Conservation (phyloP, 1,284 basidiomycete genomes). For the Ustilago hordei region DNA sequence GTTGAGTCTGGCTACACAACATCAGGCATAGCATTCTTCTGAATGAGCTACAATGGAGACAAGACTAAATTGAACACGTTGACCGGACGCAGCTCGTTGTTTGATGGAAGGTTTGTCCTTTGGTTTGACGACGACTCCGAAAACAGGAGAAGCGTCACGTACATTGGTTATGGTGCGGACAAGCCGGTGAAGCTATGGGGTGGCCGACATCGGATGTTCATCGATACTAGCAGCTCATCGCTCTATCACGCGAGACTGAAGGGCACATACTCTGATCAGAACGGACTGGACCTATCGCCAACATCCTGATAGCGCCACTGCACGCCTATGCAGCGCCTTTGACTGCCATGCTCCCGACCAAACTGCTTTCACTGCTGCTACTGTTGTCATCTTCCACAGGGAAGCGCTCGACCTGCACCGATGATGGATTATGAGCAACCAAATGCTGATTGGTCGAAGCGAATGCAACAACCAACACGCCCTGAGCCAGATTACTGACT, state of each 20-base stretch:
- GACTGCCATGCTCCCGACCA: neutral
- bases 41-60: no score
- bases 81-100: no score
- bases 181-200: no score
- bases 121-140: no score
- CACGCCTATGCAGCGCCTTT: neutral
- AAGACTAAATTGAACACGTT: no score
- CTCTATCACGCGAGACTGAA: no score
- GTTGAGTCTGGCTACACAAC: neutral
- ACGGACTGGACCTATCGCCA: neutral
- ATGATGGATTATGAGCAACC: neutral
- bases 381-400: neutral
- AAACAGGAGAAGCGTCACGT: no score
- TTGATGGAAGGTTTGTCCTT: no score
- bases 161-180: no score
- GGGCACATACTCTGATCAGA: neutral
- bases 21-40: neutral
- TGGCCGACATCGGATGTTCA: no score
- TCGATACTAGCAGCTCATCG: no score
- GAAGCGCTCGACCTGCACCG: neutral
- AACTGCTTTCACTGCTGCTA: neutral
- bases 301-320: neutral
- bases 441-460: neutral
- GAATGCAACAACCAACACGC: neutral
- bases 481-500: conserved; percentile 13